Evolutionary conservation across 2,329 filamentous ascomycete genomes (phyloP), one percentile per base, ranked within the genome.

Genomic region (Pochonia chlamydosporia): DNA sequence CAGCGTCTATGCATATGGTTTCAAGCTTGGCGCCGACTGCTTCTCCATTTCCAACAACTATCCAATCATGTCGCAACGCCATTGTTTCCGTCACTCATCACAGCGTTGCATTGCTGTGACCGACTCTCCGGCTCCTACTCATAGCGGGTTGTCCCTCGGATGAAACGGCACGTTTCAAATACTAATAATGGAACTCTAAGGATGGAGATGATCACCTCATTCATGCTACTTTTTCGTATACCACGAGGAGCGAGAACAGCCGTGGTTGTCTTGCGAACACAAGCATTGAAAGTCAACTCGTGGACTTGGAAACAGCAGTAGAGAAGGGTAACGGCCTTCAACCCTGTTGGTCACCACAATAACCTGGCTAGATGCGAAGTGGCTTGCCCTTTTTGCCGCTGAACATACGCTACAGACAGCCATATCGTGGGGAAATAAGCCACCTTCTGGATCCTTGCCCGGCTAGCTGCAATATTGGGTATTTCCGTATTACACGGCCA

Each of bases 121-220:
- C 31, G 31, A 35, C 14, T 18, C 16, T 35, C 5, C 11, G 31
- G 31, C 31, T 35, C 31, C 31, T 18, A 35, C 16, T 18, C 31
- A 16, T 6, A n/a, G 14, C 31, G 9, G 20, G 16, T 14, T 6
- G n/a, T 35, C 31, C 7, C 26, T 43, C 41, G 41, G 41, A 43
- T 43, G 25, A 23, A 28, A 43, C 41, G 41, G 41, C 41, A 43
- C 41, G 16, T 35, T 33, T 33, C n/a, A n/a, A n/a, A 16, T 23
- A 13, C 35, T n/a, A 36, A 20, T 20, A 36, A 18, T 33, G 11
- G 30, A 14, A 18, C 35, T 10, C 35, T 31, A 14, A 18, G 10
- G 35, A 5, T 20, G 26, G 26, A 24, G 13, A 33, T 31, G n/a
- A 20, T 31, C 3, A 4, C 6, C n/a, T 40, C 14, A 21, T 43